Percentiles rank a stretch among this genome's conserved stretches.
These are phyloP conservation scores for Raffaelea albimanens DNA, from an alignment of 2,329 filamentous ascomycete genomes.

Conservation along the genomic window DNA sequence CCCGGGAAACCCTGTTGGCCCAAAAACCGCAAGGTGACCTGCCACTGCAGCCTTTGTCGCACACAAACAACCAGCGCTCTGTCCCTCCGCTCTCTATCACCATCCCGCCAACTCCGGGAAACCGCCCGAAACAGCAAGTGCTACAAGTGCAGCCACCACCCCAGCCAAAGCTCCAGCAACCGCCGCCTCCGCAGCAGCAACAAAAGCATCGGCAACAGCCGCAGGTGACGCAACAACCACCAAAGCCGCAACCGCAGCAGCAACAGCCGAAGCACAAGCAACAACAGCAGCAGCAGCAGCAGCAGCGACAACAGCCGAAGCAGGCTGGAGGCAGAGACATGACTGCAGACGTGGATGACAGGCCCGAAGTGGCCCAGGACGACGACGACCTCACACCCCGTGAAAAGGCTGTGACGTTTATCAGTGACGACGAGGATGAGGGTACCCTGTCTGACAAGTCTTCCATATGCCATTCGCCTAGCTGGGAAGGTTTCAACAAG, in stretches of 20 bases:
- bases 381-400: constrained; percentile 15
- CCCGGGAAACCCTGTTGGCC: constrained; percentile 11
- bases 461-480: constrained; percentile 52
- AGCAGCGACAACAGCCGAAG: no score
- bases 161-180: no score
- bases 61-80: not conserved
- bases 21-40: constrained; percentile 14
- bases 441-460: constrained; percentile 30
- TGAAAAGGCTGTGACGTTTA: not conserved
- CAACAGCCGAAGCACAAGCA: no score
- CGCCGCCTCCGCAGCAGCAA: no score
- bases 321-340: not conserved
- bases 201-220: no score
- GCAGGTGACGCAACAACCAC: no score
- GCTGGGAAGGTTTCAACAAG: constrained; percentile 48
- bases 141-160: not conserved
- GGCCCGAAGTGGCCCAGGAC: constrained; percentile 13
- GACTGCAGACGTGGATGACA: constrained; percentile 1
- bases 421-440: constrained; percentile 13
- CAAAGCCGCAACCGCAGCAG: no score
- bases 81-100: constrained; percentile 21
- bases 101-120: constrained; percentile 15
- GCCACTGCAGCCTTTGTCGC: not conserved
- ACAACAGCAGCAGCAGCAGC: no score
- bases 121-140: not conserved